Conservation (phyloP, 192 early-diverging fungal genomes). For the Coemansia pectinata region DNA sequence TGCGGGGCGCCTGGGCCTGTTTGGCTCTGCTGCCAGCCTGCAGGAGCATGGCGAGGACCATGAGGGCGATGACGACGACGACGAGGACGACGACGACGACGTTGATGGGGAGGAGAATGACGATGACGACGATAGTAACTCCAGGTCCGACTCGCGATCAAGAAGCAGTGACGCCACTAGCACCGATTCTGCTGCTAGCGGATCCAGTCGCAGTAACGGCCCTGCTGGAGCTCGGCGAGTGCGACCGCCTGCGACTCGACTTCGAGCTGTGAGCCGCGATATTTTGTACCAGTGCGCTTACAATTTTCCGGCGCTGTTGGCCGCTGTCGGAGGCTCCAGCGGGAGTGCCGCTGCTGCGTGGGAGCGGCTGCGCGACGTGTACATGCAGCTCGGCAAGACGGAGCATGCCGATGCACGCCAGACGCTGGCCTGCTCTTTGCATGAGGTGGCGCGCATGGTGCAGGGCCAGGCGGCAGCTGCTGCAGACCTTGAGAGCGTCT, state of each 20-base stretch:
- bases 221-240: neutral
- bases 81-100: neutral
- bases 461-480: constrained; percentile 12
- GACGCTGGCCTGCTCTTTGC: constrained; percentile 53
- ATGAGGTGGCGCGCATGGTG: constrained; percentile 54
- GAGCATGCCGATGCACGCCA: constrained; percentile 54
- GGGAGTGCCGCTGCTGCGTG: constrained; percentile 16
- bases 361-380: constrained; percentile 53
- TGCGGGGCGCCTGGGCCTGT: constrained; percentile 18
- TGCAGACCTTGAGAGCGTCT: constrained; percentile 43
- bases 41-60: constrained; percentile 21
- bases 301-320: constrained; percentile 53
- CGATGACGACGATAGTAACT: neutral
- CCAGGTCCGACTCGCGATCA: neutral
- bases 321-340: constrained; percentile 18
- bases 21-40: constrained; percentile 27
- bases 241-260: neutral
- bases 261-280: constrained; percentile 33
- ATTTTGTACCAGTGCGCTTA: constrained; percentile 51
- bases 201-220: neutral
- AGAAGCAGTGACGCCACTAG: neutral
- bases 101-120: constrained; percentile 7
- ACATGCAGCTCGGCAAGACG: constrained; percentile 51
- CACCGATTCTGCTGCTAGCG: neutral
- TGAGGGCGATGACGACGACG: constrained; percentile 14